These are phyloP conservation scores for Xylaria telfairii DNA, from an alignment of 495 filamentous ascomycete genomes.

Conservation along the genomic window DNA sequence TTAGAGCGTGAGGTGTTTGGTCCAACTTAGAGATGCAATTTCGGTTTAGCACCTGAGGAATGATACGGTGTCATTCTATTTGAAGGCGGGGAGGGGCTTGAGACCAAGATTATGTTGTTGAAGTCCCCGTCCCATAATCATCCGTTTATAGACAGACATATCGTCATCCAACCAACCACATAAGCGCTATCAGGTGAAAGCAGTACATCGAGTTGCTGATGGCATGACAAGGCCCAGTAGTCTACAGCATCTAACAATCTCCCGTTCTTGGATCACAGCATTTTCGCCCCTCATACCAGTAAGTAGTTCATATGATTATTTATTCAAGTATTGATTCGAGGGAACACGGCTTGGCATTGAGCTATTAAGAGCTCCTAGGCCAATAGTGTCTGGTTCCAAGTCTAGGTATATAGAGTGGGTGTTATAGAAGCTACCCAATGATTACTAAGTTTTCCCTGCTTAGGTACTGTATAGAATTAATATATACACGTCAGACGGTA, in stretches of 20 bases:
- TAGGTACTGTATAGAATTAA: background rate
- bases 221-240: too few species aligned
- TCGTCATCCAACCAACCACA: background rate
- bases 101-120: background rate
- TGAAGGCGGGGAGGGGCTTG: too few species aligned
- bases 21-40: background rate
- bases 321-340: background rate
- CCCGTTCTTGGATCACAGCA: background rate
- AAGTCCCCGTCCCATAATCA: background rate
- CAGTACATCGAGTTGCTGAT: too few species aligned
- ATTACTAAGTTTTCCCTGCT: background rate
- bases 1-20: background rate
- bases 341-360: constrained; percentile 1
- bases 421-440: background rate
- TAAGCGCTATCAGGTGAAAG: background rate
- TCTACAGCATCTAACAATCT: too few species aligned
- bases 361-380: background rate
- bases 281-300: background rate
- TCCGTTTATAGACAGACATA: background rate
- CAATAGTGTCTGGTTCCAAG: too few species aligned
- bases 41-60: background rate
- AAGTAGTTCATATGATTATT: background rate
- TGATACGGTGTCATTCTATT: background rate
- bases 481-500: background rate
- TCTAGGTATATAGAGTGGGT: too few species aligned